Evolutionary conservation across 1,284 basidiomycete species (phyloP), one percentile per base, ranked within the genome.

Genomic region (Tilletia caries): DNA sequence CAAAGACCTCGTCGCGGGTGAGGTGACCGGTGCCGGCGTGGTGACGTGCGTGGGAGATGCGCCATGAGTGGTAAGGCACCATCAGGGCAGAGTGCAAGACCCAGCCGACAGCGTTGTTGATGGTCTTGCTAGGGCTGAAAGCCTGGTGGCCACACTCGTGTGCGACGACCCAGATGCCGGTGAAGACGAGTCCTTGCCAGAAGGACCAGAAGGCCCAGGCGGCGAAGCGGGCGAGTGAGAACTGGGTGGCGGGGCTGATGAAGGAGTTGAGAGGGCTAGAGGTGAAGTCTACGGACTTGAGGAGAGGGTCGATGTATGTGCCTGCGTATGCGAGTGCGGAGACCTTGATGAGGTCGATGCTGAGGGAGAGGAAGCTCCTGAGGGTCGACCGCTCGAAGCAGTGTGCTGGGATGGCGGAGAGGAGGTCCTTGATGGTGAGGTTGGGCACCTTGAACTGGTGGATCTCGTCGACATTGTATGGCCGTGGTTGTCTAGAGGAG

Each of bases 161-260:
- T 23, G 90, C 95, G 73, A 96, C 87, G 75, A 97, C 91, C 95
- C 95, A 97, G 67, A 97, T 85, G 78, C 95, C 96, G 37, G 95
- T 98, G 33, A 88, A 91, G 73, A 94, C 92, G 64, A 96, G 88
- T 69, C 95, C 95, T n/a, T 89, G 86, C 75, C 87, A 87, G 85
- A 96, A 90, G 69, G 89, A 87, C 85, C 98, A 98, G 58, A 90
- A 73, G 18, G 89, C 86, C 93, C 94, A 98, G 44, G 93, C 82
- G 1, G 89, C 86, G 79, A 92, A 86, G 44, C 89, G 87, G 41
- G 88, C 88, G 32, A 88, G 85, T 50, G 89, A 84, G 83, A 91
- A 90, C 71, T 91, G 87, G 68, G 84, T 83, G 10, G 89, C 88
- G 76, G 89, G 84, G 43, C 91, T 89, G 44, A 93, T 86, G 68